phyloP scores from a whole-genome alignment of 805 yeast species.

The Candida parachauliodes region DNA sequence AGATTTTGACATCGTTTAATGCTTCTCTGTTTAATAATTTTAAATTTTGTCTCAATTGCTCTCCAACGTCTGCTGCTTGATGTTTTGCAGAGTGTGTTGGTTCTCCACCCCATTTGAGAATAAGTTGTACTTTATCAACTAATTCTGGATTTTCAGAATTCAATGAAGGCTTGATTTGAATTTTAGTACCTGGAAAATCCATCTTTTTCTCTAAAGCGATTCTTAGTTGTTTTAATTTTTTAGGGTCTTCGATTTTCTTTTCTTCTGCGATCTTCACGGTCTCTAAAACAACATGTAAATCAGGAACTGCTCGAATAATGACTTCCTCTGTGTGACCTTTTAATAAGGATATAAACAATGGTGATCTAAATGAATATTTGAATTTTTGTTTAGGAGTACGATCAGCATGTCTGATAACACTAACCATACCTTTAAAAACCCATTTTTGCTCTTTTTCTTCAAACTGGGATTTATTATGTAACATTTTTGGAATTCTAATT shows the following conservation, averaged over 20 bases:
- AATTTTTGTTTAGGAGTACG: conserved; percentile 98
- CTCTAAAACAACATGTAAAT: conserved; percentile 77
- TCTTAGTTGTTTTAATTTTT: conserved; percentile 71
- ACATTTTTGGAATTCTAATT: conserved; percentile 32
- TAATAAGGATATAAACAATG: conserved; percentile 76
- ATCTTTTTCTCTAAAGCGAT: conserved; percentile 86
- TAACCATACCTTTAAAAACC: conserved; percentile 91
- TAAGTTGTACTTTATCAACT: conserved; percentile 93
- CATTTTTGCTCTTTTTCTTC: conserved; percentile 82
- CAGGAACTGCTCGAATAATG: conserved; percentile 85
- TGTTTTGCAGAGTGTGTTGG: conserved; percentile 96
- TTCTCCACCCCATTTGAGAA: conserved; percentile 99
- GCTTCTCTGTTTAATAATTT: conserved; percentile 81
- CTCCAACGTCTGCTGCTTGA: conserved; percentile 94
- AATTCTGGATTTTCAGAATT: conserved; percentile 54
- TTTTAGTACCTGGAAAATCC: conserved; percentile 91
- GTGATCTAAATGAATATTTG: conserved; percentile 89
- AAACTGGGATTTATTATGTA: conserved; percentile 32
- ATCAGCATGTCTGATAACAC: conserved; percentile 94
- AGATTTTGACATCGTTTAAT: conserved; percentile 79
- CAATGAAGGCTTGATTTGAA: conserved; percentile 88
- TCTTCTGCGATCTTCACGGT: conserved; percentile 81
- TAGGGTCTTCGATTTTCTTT: conserved; percentile 73
- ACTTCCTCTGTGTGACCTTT: conserved; percentile 97
- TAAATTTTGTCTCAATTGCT: conserved; percentile 89